A percentile compares a stretch with the other conserved stretches of the same genome.
phyloP scores from a whole-genome alignment of 1,284 basidiomycete genomes.

The Puccinia hordei region DNA sequence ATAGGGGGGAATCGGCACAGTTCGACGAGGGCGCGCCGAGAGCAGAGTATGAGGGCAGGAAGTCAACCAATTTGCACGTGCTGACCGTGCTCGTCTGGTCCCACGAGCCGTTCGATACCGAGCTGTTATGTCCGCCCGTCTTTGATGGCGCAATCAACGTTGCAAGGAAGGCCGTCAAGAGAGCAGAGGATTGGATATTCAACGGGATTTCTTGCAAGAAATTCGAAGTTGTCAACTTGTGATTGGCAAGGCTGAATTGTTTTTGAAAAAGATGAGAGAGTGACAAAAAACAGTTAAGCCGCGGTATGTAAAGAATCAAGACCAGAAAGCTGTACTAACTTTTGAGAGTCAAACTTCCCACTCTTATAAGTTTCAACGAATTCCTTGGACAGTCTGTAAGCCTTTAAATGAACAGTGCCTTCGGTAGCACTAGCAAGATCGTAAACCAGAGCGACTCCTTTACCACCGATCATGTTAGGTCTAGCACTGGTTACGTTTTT shows the following conservation, averaged over 20 bases:
- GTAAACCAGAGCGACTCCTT: constrained; percentile 49
- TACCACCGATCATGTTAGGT: constrained; percentile 48
- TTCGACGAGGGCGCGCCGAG: constrained; percentile 55
- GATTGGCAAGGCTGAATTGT: constrained; percentile 71
- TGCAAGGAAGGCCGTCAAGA: constrained; percentile 81
- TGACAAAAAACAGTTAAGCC: not conserved
- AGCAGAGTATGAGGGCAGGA: constrained; percentile 53
- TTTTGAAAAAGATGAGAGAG: not conserved
- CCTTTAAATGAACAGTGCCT: constrained; percentile 86
- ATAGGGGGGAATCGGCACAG: constrained; percentile 54
- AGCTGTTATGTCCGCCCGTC: constrained; percentile 54
- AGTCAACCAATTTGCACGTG: constrained; percentile 60
- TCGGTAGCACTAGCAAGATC: constrained; percentile 68
- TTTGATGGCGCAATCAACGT: constrained; percentile 65
- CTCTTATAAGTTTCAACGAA: constrained; percentile 85
- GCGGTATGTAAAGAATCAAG: constrained; percentile 43
- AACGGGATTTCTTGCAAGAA: constrained; percentile 89
- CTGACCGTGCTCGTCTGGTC: constrained; percentile 52
- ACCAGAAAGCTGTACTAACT: constrained; percentile 63
- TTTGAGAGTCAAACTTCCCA: constrained; percentile 81
- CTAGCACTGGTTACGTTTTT: constrained; percentile 27
- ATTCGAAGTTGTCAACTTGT: constrained; percentile 83
- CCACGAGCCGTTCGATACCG: constrained; percentile 46
- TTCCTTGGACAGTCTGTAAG: constrained; percentile 79
- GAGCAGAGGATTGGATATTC: constrained; percentile 80